A percentile compares a stretch with the other conserved stretches of the same genome.
These are phyloP conservation scores for Salix arbutifolia DNA, from an alignment of 345 rosid species.

Conservation along the genomic window DNA sequence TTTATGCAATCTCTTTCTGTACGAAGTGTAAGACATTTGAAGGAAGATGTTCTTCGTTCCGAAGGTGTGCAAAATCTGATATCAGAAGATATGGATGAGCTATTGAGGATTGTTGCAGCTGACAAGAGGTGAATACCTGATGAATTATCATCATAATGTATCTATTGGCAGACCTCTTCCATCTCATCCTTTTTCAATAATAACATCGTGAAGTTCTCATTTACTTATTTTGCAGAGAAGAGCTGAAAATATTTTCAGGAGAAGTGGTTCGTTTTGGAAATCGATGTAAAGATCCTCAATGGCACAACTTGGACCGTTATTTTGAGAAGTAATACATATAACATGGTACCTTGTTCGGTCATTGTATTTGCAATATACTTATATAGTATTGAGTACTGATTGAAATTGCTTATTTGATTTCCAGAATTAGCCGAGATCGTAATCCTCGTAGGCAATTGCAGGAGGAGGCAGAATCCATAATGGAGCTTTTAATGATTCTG, in stretches of 20 bases:
- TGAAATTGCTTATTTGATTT: conserved; percentile 37
- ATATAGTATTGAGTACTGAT: not conserved
- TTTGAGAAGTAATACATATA: conserved; percentile 69
- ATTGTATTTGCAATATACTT: not conserved
- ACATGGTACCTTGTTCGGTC: conserved; percentile 9
- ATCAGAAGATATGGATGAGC: conserved; percentile 71
- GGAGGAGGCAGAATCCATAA: conserved; percentile 66
- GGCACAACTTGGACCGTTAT: conserved; percentile 92
- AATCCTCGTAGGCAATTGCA: conserved; percentile 57
- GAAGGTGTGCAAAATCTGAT: conserved; percentile 78
- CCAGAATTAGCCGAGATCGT: conserved; percentile 41
- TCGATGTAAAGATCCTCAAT: conserved; percentile 95
- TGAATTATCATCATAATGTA: not conserved
- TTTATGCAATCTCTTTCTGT: conserved; percentile 81
- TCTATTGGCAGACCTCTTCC: not conserved
- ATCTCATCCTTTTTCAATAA: not conserved
- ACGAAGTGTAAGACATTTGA: conserved; percentile 61
- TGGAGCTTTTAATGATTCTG: conserved; percentile 62
- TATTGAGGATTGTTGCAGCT: conserved; percentile 68
- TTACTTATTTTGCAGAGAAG: conserved; percentile 55
- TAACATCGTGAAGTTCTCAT: not conserved
- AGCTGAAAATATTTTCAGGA: conserved; percentile 71
- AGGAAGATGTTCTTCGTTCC: conserved; percentile 80
- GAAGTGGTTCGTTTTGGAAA: conserved; percentile 98
- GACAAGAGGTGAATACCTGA: conserved; percentile 70